These are phyloP conservation scores for Melampsora larici-populina DNA, from an alignment of 1,284 basidiomycete species.

Conservation along the genomic window DNA sequence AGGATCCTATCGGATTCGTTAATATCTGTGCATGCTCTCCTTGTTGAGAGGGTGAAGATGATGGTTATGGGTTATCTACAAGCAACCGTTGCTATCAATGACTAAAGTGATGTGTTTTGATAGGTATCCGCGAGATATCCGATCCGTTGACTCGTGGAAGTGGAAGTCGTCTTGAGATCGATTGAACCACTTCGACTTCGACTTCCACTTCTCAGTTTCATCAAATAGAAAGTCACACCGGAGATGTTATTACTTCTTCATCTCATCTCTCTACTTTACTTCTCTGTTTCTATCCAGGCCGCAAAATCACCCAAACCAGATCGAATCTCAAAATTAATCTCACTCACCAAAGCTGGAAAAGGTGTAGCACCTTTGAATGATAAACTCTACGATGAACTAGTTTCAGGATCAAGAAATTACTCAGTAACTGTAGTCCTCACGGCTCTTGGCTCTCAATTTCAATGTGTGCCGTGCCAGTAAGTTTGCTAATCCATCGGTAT, in stretches of 20 bases:
- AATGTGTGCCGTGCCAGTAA: slow-evolving; percentile 59
- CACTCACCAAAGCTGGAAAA: slow-evolving; percentile 37
- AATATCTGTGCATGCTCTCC: no score
- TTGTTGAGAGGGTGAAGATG: no score
- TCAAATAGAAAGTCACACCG: neutral
- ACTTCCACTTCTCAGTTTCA: neutral
- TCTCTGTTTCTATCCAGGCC: neutral
- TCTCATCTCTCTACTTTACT: neutral
- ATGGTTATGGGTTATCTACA: no score
- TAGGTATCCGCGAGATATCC: no score
- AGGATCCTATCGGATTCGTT: no score
- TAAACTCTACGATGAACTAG: slow-evolving; percentile 68
- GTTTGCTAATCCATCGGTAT: slow-evolving; percentile 22
- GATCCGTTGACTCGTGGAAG: no score
- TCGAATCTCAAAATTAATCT: slow-evolving; percentile 15
- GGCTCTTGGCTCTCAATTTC: slow-evolving; percentile 71
- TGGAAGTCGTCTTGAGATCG: no score
- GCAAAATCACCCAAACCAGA: slow-evolving; percentile 1
- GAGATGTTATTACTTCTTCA: neutral
- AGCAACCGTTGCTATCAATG: no score
- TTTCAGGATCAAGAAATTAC: slow-evolving; percentile 68
- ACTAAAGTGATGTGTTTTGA: no score
- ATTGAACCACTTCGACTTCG: no score
- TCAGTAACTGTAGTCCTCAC: slow-evolving; percentile 78
- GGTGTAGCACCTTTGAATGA: slow-evolving; percentile 77